These are phyloP conservation scores for Leavenworthia alabamica DNA, from an alignment of 345 rosid species.

Conservation along the genomic window DNA sequence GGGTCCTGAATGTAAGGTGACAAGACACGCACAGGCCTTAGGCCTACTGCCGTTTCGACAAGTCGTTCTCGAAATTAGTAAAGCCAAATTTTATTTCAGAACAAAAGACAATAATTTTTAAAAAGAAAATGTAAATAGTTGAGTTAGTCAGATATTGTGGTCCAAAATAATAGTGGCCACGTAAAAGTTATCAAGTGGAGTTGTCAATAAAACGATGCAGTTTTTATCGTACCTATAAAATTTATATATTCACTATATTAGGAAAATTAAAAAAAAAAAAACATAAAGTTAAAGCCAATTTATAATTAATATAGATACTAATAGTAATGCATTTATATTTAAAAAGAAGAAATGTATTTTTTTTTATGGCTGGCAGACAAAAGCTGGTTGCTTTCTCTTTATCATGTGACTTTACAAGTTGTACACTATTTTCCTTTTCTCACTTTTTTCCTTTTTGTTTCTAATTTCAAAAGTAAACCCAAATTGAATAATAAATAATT, in stretches of 20 bases:
- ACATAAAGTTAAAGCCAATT: too few species aligned
- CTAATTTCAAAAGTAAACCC: too few species aligned
- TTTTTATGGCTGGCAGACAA: constrained; percentile 12
- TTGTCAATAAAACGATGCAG: background rate
- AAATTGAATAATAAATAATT: too few species aligned
- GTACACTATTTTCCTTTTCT: background rate
- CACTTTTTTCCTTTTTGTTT: too few species aligned
- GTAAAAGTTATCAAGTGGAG: constrained; percentile 4
- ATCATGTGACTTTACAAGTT: constrained; percentile 1
- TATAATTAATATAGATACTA: too few species aligned
- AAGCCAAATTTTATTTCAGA: background rate
- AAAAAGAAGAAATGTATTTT: background rate
- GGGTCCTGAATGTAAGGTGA: constrained; percentile 12
- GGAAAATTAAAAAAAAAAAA: too few species aligned
- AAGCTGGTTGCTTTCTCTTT: constrained; percentile 11
- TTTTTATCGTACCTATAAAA: background rate
- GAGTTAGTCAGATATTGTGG: constrained; percentile 2
- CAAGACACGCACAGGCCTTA: constrained; percentile 3
- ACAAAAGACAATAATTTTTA: background rate
- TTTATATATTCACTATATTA: background rate
- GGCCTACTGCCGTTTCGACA: background rate
- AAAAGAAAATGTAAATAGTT: background rate
- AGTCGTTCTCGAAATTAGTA: background rate
- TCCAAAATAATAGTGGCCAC: constrained; percentile 14
- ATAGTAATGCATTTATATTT: background rate